Percentiles rank a stretch among this genome's conserved stretches.
Evolutionary conservation across 345 rosid genomes (phyloP).

Genomic region (Eucalyptus erythrocorys): DNA sequence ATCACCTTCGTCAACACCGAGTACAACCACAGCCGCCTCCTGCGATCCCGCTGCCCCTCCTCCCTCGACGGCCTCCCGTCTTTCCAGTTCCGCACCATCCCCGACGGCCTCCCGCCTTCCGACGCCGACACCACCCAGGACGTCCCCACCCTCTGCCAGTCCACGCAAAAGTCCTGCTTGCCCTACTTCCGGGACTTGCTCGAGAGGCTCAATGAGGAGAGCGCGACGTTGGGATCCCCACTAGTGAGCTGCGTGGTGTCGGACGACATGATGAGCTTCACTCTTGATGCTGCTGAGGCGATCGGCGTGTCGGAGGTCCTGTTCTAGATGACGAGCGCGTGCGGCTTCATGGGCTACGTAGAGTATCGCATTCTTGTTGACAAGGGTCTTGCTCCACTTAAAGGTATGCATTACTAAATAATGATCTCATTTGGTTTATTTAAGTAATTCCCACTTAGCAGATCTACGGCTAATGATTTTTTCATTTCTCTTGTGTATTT

Average conservation of each 20-base stretch:
- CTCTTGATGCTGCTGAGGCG: constrained; percentile 27
- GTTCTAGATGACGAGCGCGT: constrained; percentile 20
- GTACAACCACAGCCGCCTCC: constrained; percentile 32
- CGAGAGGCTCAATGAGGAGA: constrained; percentile 1
- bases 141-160: constrained; percentile 19
- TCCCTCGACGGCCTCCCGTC: constrained; percentile 24
- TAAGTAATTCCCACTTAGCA: not conserved
- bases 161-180: constrained; percentile 13
- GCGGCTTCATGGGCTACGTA: constrained; percentile 14
- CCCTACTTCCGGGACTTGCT: constrained; percentile 22
- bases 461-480: not conserved
- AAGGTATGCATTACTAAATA: constrained; percentile 9
- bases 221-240: not conserved
- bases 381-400: constrained; percentile 24
- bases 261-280: constrained; percentile 32
- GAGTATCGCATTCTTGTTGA: constrained; percentile 12
- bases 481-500: not conserved
- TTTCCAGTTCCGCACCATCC: constrained; percentile 23
- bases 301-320: constrained; percentile 17
- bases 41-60: constrained; percentile 14
- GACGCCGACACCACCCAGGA: constrained; percentile 32
- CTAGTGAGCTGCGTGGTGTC: constrained; percentile 28
- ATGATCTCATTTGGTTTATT: not conserved
- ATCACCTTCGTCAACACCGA: constrained; percentile 46
- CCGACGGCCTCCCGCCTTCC: constrained; percentile 30